phyloP scores from a whole-genome alignment of 2,329 filamentous ascomycete genomes.

The Penicillium sp. region DNA sequence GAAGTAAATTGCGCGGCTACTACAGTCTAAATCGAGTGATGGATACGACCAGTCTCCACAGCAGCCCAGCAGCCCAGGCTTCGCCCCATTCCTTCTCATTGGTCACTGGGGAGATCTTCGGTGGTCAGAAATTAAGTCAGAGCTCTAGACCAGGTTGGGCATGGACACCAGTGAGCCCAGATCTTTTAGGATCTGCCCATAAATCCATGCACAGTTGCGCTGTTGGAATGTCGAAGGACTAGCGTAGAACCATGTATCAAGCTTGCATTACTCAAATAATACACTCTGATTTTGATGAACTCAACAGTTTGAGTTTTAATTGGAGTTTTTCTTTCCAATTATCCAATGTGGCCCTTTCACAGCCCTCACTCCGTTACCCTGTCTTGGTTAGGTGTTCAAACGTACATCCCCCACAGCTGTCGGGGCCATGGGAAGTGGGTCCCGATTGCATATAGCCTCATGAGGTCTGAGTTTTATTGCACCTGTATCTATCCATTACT shows the following conservation, averaged over 20 bases:
- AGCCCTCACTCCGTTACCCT: neutral
- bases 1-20: neutral
- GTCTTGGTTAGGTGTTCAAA: neutral
- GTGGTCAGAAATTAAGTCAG: neutral
- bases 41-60: neutral
- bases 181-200: neutral
- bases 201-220: neutral
- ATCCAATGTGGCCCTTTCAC: neutral
- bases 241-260: neutral
- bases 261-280: neutral
- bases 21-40: neutral
- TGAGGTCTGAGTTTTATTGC: neutral
- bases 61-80: neutral
- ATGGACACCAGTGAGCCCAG: neutral
- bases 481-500: neutral
- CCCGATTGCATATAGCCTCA: neutral
- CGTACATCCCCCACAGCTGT: neutral
- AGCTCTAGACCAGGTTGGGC: neutral
- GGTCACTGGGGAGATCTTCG: too few relatives aligned
- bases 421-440: slow-evolving; percentile 3
- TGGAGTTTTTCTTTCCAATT: too few relatives aligned
- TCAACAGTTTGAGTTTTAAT: too few relatives aligned
- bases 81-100: neutral
- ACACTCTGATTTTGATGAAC: neutral
- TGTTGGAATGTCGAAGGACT: neutral